phyloP scores from a whole-genome alignment of 108 stramenopile species.

The Skeletonema costatum region DNA sequence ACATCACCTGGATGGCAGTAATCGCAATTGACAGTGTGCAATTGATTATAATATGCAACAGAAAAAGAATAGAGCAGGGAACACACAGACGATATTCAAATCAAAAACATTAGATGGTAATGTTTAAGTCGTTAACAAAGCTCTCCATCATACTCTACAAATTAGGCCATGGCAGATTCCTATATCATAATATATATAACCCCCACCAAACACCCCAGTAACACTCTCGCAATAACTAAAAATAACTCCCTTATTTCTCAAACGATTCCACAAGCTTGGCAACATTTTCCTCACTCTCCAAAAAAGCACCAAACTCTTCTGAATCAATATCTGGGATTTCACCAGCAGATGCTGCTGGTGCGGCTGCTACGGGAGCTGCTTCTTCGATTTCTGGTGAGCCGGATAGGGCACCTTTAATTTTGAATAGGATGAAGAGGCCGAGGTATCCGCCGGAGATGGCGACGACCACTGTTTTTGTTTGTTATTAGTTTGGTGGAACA shows the following conservation, averaged over 20 bases:
- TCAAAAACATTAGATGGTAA: constrained; percentile 1
- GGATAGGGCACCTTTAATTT: constrained; percentile 51
- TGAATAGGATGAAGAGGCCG: constrained; percentile 57
- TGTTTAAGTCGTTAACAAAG: neutral
- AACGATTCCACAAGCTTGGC: constrained; percentile 46
- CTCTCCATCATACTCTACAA: constrained; percentile 4
- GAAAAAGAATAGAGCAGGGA: too few species aligned
- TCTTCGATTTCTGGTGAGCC: constrained; percentile 64
- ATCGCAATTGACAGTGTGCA: neutral
- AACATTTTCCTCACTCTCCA: constrained; percentile 53
- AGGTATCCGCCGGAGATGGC: constrained; percentile 81
- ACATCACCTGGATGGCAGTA: too few species aligned
- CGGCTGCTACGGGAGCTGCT: constrained; percentile 69
- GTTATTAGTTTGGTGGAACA: neutral
- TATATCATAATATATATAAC: neutral
- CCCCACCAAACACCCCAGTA: neutral
- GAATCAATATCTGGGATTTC: constrained; percentile 63
- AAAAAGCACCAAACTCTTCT: constrained; percentile 48
- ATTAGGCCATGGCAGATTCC: neutral
- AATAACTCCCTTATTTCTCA: constrained; percentile 31
- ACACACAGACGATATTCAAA: neutral
- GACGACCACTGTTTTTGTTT: constrained; percentile 56
- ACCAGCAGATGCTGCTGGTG: constrained; percentile 64
- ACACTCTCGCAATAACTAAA: neutral
- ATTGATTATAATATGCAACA: neutral